Conservation (phyloP, 208 protist species). For the Wallacemonas sp. region DNA sequence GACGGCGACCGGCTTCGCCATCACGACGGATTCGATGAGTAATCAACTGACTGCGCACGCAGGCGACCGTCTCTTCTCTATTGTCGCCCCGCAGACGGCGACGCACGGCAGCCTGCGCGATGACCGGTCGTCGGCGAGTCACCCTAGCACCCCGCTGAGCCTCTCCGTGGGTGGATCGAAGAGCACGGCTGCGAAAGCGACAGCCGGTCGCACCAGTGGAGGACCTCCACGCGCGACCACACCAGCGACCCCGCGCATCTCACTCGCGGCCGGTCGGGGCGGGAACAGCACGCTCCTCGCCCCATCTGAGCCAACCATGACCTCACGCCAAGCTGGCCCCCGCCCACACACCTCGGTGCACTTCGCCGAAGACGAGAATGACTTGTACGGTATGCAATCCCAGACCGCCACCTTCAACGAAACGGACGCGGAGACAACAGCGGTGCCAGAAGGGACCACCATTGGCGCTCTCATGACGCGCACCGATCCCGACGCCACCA, state of each 20-base stretch:
- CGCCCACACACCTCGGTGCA: background rate
- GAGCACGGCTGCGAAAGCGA: background rate
- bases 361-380: background rate
- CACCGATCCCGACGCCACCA: background rate
- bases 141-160: slow-evolving; percentile 24
- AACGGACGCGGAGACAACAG: background rate
- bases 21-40: slow-evolving; percentile 51
- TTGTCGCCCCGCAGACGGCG: background rate
- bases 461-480: slow-evolving; percentile 17
- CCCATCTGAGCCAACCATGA: too few species aligned
- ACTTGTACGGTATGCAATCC: background rate
- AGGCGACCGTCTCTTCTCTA: background rate
- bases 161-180: slow-evolving; percentile 13
- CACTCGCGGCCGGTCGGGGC: background rate
- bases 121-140: background rate
- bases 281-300: background rate
- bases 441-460: background rate
- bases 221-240: background rate
- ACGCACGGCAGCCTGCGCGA: background rate
- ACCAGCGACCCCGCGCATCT: background rate
- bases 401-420: background rate
- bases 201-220: background rate
- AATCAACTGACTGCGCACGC: slow-evolving; percentile 33
- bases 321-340: too few species aligned
- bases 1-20: slow-evolving; percentile 20